phyloP scores from a whole-genome alignment of 371 early-diverging fungal species.

The Mucor ambiguus region DNA sequence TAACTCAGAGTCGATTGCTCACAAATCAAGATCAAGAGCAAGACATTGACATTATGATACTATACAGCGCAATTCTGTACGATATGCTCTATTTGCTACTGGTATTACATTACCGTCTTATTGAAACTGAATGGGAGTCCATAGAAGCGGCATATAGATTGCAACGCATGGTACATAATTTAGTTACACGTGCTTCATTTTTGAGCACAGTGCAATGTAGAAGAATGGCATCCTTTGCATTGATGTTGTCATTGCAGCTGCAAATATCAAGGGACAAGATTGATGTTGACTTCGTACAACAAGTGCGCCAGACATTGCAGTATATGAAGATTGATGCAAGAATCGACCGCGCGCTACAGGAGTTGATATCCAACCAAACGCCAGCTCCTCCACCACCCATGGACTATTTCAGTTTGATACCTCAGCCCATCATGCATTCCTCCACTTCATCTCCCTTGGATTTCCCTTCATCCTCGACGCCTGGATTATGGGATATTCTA shows the following conservation, averaged over 20 bases:
- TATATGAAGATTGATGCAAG: slow-evolving; percentile 10
- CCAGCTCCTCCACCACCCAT: not conserved
- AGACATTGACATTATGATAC: slow-evolving; percentile 15
- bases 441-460: slow-evolving; percentile 15
- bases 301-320: slow-evolving; percentile 15
- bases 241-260: slow-evolving; percentile 20
- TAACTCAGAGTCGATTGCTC: slow-evolving; percentile 14
- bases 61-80: slow-evolving; percentile 26
- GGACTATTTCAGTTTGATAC: slow-evolving; percentile 23
- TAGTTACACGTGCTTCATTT: slow-evolving; percentile 11
- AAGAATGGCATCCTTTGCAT: slow-evolving; percentile 26
- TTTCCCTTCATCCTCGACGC: slow-evolving; percentile 8
- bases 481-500: slow-evolving; percentile 18
- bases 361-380: slow-evolving; percentile 4
- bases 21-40: slow-evolving; percentile 7
- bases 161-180: slow-evolving; percentile 25
- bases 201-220: slow-evolving; percentile 16
- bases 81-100: slow-evolving; percentile 26
- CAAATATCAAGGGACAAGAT: slow-evolving; percentile 16
- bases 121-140: slow-evolving; percentile 12
- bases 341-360: slow-evolving; percentile 15
- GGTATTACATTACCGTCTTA: slow-evolving; percentile 11
- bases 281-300: slow-evolving; percentile 13
- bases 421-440: slow-evolving; percentile 8
- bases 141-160: slow-evolving; percentile 23